Evolutionary conservation across 2,329 filamentous ascomycete species (phyloP).

Genomic region (Parascedosporium putredinis): DNA sequence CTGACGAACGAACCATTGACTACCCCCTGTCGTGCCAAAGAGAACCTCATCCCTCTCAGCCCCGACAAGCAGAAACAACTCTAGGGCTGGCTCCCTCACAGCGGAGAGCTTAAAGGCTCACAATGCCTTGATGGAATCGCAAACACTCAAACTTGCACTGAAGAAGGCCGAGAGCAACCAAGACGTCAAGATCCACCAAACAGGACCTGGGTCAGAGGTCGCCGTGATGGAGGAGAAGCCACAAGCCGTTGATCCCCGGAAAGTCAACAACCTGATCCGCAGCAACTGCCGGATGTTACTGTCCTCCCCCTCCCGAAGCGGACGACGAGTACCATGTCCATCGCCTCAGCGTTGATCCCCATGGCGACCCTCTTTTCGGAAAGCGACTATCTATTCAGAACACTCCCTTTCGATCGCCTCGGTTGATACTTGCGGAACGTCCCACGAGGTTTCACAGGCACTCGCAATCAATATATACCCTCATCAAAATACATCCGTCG

Average conservation of each 20-base stretch:
- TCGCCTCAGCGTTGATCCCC: slow-evolving; percentile 34
- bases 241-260: not conserved
- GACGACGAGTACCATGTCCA: slow-evolving; percentile 13
- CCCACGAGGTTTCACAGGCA: slow-evolving; percentile 52
- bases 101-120: slow-evolving; percentile 48
- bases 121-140: slow-evolving; percentile 24
- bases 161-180: slow-evolving; percentile 6
- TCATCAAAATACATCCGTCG: slow-evolving; percentile 53
- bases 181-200: not conserved
- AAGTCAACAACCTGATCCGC: not conserved
- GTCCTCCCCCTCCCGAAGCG: not conserved
- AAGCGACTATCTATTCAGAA: slow-evolving; percentile 44
- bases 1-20: slow-evolving; percentile 48
- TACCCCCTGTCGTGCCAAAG: slow-evolving; percentile 46
- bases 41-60: slow-evolving; percentile 53
- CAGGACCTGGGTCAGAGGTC: not conserved
- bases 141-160: not conserved
- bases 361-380: slow-evolving; percentile 42
- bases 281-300: not conserved
- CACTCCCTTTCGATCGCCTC: slow-evolving; percentile 54
- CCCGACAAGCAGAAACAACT: slow-evolving; percentile 48
- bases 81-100: slow-evolving; percentile 44
- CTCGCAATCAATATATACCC: slow-evolving; percentile 51
- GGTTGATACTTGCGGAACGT: slow-evolving; percentile 52
- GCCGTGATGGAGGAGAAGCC: not conserved